phyloP scores from a whole-genome alignment of 140 eudicot species.

The Cichorium intybus region DNA sequence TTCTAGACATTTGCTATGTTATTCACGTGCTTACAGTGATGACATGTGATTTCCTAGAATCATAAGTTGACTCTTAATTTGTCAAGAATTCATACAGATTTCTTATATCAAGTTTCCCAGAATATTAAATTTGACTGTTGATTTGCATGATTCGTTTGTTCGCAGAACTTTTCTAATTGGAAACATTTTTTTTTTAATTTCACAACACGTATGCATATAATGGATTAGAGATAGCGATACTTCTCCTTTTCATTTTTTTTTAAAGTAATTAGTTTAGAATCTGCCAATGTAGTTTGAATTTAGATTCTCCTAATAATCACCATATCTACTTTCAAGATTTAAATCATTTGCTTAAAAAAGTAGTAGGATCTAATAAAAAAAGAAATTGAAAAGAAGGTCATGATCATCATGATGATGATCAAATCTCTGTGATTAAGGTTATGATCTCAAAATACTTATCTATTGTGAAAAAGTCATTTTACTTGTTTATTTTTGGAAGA shows the following conservation, averaged over 20 bases:
- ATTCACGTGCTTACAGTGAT: not conserved
- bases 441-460: constrained; percentile 34
- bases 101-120: not conserved
- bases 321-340: constrained; percentile 29
- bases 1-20: not conserved
- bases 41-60: not conserved
- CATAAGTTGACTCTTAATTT: not conserved
- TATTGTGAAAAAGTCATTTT: constrained; percentile 14
- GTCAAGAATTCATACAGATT: not conserved
- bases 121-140: not conserved
- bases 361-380: constrained; percentile 19
- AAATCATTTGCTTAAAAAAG: constrained; percentile 19
- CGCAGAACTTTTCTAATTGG: not conserved
- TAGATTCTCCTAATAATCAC: constrained; percentile 20
- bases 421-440: constrained; percentile 50
- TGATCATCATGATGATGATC: constrained; percentile 33
- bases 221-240: too few species aligned
- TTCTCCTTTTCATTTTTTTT: too few species aligned
- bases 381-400: constrained; percentile 21
- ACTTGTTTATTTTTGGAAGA: constrained; percentile 4
- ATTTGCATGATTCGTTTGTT: not conserved
- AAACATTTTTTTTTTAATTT: not conserved
- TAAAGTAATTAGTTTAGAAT: constrained; percentile 15
- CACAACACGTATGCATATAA: not conserved
- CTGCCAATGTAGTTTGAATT: constrained; percentile 12